Evolutionary conservation across 2,329 filamentous ascomycete species (phyloP).

Genomic region (Aspergillus brasiliensis): DNA sequence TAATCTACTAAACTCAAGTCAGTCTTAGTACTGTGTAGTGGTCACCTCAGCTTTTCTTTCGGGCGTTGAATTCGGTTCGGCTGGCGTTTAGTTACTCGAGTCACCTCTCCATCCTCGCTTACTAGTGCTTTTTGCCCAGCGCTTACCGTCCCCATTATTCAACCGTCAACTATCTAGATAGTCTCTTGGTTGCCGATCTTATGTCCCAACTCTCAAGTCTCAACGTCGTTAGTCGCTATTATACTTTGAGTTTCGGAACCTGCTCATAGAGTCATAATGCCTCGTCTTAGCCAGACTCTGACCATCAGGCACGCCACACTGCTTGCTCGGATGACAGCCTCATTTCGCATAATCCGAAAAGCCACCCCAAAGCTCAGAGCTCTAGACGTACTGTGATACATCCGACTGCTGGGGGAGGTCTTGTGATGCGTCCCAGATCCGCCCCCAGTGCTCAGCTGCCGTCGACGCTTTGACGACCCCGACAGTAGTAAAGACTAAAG

Average conservation of each 20-base stretch:
- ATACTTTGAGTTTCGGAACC: background rate
- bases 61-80: background rate
- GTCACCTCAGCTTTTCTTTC: background rate
- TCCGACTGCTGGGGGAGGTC: background rate
- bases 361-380: background rate
- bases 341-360: background rate
- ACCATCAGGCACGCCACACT: background rate
- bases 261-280: background rate
- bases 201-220: background rate
- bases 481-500: too few relatives aligned
- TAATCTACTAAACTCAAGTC: too few relatives aligned
- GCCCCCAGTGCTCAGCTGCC: constrained; percentile 3
- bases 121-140: background rate
- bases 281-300: background rate
- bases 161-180: background rate
- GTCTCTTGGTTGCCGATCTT: background rate
- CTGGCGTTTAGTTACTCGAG: background rate
- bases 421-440: constrained; percentile 8
- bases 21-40: background rate
- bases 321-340: background rate
- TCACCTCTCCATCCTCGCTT: background rate
- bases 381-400: constrained; percentile 1
- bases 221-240: background rate
- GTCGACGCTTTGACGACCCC: constrained; percentile 3
- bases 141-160: background rate